phyloP scores from a whole-genome alignment of 768 basidiomycete genomes.

The Sporobolomyces roseus region DNA sequence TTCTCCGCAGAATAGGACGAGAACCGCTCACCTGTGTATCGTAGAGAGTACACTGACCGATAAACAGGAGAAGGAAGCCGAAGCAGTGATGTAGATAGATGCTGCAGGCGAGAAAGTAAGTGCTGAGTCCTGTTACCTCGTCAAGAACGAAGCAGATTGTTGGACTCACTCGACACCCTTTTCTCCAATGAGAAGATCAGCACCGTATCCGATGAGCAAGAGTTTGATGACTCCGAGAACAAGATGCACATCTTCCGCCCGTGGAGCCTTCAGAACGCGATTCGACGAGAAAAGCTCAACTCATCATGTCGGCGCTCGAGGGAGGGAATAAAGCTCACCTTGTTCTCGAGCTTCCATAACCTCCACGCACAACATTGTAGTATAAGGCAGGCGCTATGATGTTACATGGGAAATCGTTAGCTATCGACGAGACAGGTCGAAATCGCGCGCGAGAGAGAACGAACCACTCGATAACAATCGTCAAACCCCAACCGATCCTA shows the following conservation, averaged over 20 bases:
- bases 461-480: not conserved
- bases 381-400: not conserved
- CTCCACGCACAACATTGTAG: constrained; percentile 8
- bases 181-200: constrained; percentile 21
- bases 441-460: not conserved
- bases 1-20: not conserved
- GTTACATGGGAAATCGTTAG: too few relatives aligned
- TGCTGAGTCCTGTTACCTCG: not conserved
- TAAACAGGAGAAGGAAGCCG: constrained; percentile 15
- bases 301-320: too few relatives aligned
- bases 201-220: constrained; percentile 16
- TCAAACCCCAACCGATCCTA: constrained; percentile 5
- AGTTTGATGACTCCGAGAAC: constrained; percentile 16
- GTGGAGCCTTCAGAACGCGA: constrained; percentile 6
- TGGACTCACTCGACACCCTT: not conserved
- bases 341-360: not conserved
- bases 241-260: constrained; percentile 2
- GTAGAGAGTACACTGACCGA: constrained; percentile 10
- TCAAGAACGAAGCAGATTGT: not conserved
- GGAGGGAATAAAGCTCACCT: not conserved
- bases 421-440: too few relatives aligned
- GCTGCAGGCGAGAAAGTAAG: not conserved
- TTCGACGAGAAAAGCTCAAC: not conserved
- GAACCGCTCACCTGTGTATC: not conserved
- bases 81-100: constrained; percentile 21